These are phyloP conservation scores for Russula emetica DNA, from an alignment of 768 basidiomycete genomes.

Conservation along the genomic window DNA sequence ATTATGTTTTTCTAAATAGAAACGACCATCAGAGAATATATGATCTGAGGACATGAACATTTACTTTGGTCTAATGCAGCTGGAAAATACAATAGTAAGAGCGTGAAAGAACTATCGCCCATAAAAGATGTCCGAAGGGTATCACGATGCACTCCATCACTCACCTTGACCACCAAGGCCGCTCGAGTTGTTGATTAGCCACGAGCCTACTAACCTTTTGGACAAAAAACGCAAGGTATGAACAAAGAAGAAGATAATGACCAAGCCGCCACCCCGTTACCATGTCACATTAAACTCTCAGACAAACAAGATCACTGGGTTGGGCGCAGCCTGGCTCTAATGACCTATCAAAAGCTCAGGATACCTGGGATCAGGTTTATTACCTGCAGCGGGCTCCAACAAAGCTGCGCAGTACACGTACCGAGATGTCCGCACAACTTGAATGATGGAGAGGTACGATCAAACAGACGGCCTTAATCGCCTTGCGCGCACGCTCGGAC, in stretches of 20 bases:
- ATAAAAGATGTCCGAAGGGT: not conserved
- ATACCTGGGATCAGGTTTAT: not conserved
- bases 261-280: not conserved
- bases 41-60: not conserved
- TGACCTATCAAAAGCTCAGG: not conserved
- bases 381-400: not conserved
- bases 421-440: not conserved
- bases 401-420: not conserved
- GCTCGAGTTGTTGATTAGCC: no score
- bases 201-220: no score
- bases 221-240: not conserved
- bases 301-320: slow-evolving; percentile 1
- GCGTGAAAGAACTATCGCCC: not conserved
- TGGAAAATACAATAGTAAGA: not conserved
- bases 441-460: not conserved
- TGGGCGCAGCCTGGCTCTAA: slow-evolving; percentile 13
- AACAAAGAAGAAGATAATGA: not conserved
- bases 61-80: not conserved
- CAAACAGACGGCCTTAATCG: not conserved
- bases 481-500: no score
- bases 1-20: not conserved
- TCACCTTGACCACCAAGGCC: no score
- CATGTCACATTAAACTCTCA: slow-evolving; percentile 18
- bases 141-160: not conserved
- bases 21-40: slow-evolving; percentile 2